phyloP scores from a whole-genome alignment of 1,284 basidiomycete species.

The Rhizopogon parksii region DNA sequence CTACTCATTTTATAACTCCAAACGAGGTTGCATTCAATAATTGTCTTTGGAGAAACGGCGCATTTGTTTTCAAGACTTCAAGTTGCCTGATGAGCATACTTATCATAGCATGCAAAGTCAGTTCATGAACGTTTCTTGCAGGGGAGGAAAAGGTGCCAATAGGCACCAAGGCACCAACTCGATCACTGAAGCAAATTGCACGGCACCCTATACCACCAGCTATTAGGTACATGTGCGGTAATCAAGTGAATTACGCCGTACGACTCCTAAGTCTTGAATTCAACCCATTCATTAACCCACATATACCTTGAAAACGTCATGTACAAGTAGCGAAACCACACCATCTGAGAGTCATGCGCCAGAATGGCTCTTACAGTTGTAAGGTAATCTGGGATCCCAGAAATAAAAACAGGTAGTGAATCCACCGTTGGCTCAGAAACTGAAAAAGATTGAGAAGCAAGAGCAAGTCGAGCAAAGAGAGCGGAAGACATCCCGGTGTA shows the following conservation, averaged over 20 bases:
- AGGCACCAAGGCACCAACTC: too few species aligned
- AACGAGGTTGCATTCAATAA: too few species aligned
- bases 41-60: too few species aligned
- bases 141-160: too few species aligned
- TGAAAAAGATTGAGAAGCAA: conserved; percentile 23
- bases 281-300: conserved; percentile 84
- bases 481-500: conserved; percentile 50
- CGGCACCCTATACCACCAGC: too few species aligned
- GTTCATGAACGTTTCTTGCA: too few species aligned
- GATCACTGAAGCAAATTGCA: too few species aligned
- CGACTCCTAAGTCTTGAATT: conserved; percentile 17
- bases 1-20: too few species aligned
- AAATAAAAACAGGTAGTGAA: conserved; percentile 36
- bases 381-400: conserved; percentile 50
- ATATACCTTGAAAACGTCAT: conserved; percentile 81
- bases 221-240: neutral
- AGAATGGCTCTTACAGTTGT: conserved; percentile 65
- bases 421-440: conserved; percentile 7
- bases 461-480: conserved; percentile 39
- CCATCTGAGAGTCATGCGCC: conserved; percentile 70
- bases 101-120: too few species aligned
- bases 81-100: too few species aligned
- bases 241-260: neutral
- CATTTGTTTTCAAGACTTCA: too few species aligned
- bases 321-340: conserved; percentile 90